These are phyloP conservation scores for Aspergillus sp. DNA, from an alignment of 2,329 filamentous ascomycete species.

Conservation along the genomic window DNA sequence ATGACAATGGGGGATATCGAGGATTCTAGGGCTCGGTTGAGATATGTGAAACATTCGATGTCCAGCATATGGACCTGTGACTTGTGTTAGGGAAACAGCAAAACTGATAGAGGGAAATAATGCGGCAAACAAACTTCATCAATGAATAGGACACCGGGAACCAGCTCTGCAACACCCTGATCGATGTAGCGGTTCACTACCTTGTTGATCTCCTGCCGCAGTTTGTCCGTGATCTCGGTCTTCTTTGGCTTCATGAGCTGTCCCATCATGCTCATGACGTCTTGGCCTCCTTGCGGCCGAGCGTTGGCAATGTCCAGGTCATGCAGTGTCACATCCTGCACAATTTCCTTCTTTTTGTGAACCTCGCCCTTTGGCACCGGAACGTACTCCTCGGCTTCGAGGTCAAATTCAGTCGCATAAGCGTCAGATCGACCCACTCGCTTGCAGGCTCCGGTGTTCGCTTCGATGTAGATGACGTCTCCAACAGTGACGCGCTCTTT, in stretches of 20 bases:
- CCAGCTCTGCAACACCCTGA: slow-evolving; percentile 93
- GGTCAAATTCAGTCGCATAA: slow-evolving; percentile 96
- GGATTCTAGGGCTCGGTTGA: slow-evolving; percentile 96
- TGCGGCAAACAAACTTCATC: slow-evolving; percentile 69
- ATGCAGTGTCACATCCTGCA: slow-evolving; percentile 96
- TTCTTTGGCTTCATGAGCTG: slow-evolving; percentile 99
- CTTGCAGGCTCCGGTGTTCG: slow-evolving; percentile 97
- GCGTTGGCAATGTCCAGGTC: slow-evolving; percentile 96
- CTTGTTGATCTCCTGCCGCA: slow-evolving; percentile 96
- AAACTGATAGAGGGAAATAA: slow-evolving; percentile 20
- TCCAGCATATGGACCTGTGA: slow-evolving; percentile 97
- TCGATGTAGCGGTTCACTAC: slow-evolving; percentile 99
- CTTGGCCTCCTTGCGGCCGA: slow-evolving; percentile 91
- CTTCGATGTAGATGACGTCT: slow-evolving; percentile 98
- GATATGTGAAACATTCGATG: slow-evolving; percentile 97
- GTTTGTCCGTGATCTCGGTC: slow-evolving; percentile 98
- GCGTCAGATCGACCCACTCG: slow-evolving; percentile 93
- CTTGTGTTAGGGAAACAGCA: slow-evolving; percentile 12
- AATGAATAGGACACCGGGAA: slow-evolving; percentile 98
- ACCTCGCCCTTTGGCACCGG: slow-evolving; percentile 98
- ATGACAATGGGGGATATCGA: slow-evolving; percentile 95
- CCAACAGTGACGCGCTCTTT: slow-evolving; percentile 95
- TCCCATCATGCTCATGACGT: slow-evolving; percentile 99
- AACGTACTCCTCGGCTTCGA: slow-evolving; percentile 98
- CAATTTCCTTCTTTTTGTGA: slow-evolving; percentile 99